phyloP scores from a whole-genome alignment of 2,329 filamentous ascomycete species.

The Apiospora rasikravindrae region DNA sequence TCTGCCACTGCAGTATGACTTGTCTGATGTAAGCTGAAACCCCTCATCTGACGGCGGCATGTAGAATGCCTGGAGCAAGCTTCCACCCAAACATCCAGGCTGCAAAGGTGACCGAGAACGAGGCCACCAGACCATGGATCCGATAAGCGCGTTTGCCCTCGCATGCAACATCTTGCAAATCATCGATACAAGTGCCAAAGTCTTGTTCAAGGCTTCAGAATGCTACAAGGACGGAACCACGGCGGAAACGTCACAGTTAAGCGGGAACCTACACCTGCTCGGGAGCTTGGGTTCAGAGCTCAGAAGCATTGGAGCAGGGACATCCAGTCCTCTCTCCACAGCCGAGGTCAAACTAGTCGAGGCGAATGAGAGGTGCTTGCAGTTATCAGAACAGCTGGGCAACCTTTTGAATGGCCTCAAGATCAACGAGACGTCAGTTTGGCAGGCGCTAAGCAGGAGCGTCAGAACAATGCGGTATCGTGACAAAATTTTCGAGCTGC shows the following conservation, averaged over 20 bases:
- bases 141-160: constrained; percentile 17
- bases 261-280: not conserved
- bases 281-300: not conserved
- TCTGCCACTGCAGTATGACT: too few relatives aligned
- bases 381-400: not conserved
- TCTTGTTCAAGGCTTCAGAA: not conserved
- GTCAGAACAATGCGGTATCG: too few relatives aligned
- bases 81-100: not conserved
- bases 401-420: not conserved
- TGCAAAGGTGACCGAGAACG: not conserved
- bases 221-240: not conserved
- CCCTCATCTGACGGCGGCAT: not conserved
- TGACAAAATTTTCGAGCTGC: too few relatives aligned
- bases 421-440: not conserved
- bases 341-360: not conserved
- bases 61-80: not conserved
- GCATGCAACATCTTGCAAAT: constrained; percentile 19
- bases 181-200: not conserved
- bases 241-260: not conserved
- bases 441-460: too few relatives aligned
- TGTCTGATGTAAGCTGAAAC: not conserved
- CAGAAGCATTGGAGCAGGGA: not conserved
- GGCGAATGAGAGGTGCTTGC: not conserved
- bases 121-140: not conserved
- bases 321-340: not conserved